Conservation (phyloP, 192 early-diverging fungal genomes). For the Podila epigama region DNA sequence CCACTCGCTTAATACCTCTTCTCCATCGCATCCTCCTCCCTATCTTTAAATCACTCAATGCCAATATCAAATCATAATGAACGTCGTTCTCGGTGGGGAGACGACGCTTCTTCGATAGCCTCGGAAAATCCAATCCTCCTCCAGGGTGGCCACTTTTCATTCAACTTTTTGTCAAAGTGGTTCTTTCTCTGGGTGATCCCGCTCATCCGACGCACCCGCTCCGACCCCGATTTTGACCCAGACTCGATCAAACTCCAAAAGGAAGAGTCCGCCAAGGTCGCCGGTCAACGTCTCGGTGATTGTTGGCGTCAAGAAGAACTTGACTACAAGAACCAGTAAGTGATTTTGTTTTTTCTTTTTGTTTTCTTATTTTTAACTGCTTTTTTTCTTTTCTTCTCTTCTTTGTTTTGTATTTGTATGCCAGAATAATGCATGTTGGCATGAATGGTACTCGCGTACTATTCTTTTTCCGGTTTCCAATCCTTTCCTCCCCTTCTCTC, state of each 20-base stretch:
- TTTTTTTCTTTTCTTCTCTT: neutral
- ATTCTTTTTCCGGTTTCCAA: neutral
- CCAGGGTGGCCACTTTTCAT: constrained; percentile 39
- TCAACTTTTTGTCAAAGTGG: constrained; percentile 62
- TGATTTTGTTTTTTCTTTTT: neutral
- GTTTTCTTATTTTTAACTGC: neutral
- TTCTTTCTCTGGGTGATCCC: constrained; percentile 71
- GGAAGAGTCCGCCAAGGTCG: constrained; percentile 61
- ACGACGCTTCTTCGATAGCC: constrained; percentile 7
- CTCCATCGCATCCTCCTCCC: neutral
- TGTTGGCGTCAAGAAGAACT: constrained; percentile 58
- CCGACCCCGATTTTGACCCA: constrained; percentile 49
- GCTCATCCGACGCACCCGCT: constrained; percentile 49
- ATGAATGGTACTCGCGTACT: no score
- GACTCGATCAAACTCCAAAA: constrained; percentile 60
- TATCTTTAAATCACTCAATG: neutral
- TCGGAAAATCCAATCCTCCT: constrained; percentile 15
- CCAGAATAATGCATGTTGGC: no score
- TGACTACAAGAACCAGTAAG: constrained; percentile 52
- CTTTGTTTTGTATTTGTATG: neutral
- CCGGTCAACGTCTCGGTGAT: constrained; percentile 57
- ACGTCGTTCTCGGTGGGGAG: neutral
- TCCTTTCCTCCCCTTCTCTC: constrained; percentile 3
- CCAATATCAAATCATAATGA: neutral
- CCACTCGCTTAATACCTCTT: no score